Base-by-base conservation (phyloP, 768 basidiomycete species). In the Termitomyces sp. region DNA sequence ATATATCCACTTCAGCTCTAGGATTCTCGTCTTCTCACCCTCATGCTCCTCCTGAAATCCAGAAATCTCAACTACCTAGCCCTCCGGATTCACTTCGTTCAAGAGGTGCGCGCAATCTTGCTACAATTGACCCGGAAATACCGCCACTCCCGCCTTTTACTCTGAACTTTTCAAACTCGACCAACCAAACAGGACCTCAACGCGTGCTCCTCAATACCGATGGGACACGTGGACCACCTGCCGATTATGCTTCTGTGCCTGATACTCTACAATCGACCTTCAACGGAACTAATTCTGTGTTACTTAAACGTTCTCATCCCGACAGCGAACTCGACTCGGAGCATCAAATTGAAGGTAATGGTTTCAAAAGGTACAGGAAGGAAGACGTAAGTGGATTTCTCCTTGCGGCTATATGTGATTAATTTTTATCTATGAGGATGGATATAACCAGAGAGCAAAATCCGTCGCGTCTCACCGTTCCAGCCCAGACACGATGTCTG, bases 141-240 rank as follows among this genome's bases (percentile, higher is more conserved):
- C 44, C 50, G 3, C 30, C 49, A 14, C 48, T 35, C 8, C 48
- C 41, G 9, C 56, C 57, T 3, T 64, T 61, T 38, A 42, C 33
- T 28, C 53, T 63, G 40, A 58, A 61, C 40, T 55, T 61, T 44
- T 61, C 58, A 17, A 43, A 43, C 12, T 11, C 55, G 30, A 14
- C 35, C 3, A 60, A 58, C n/a, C 60, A 58, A 40, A 58, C 53
- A 41, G 64, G 62, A 15, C 60, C 64, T 14, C 62, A 60, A 37
- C 62, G 62, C 5, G 56, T 65, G 3, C 51, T 62, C 23, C 50
- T 61, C 11, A 57, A 57, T 40, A 14, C 58, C 14, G 62, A 61
- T 42, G 62, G 58, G 21, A 53, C 56, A 8, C 58, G 52, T 21
- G 58, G 60, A n/a, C 49, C 50, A 33, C 48, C 43, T 26, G 19